Percentiles rank a stretch among this genome's conserved stretches.
Conservation (phyloP, 345 rosid species). For the Garcia nutans region DNA sequence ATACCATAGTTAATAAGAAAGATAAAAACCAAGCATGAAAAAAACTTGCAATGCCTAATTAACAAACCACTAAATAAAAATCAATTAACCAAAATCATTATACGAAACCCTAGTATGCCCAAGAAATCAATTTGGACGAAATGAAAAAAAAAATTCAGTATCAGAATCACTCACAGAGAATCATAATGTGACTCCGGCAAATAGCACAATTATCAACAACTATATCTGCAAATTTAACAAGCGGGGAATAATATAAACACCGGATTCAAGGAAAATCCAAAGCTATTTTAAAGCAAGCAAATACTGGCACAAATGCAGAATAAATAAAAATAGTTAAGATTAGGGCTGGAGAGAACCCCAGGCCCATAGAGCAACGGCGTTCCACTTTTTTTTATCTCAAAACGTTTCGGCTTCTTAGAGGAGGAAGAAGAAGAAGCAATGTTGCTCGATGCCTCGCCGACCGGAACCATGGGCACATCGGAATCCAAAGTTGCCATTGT, state of each 20-base stretch:
- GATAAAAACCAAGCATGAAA: neutral
- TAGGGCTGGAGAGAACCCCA: conserved; percentile 62
- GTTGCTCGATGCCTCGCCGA: conserved; percentile 62
- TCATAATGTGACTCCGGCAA: conserved; percentile 94
- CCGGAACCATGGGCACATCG: conserved; percentile 79
- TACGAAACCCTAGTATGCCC: neutral
- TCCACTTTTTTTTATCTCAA: conserved; percentile 95
- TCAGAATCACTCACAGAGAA: conserved; percentile 61
- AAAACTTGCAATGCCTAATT: conserved; percentile 82
- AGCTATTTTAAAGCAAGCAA: neutral
- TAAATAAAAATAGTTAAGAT: neutral
- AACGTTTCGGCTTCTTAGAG: conserved; percentile 70
- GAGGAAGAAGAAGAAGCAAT: conserved; percentile 47
- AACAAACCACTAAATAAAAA: neutral
- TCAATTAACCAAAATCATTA: neutral
- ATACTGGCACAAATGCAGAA: neutral
- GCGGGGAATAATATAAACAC: conserved; percentile 6
- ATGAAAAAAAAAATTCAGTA: too few species aligned
- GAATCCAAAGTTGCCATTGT: conserved; percentile 74
- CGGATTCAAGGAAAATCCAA: neutral
- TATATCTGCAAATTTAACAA: conserved; percentile 54
- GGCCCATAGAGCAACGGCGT: conserved; percentile 92
- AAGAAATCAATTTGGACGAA: neutral
- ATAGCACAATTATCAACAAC: conserved; percentile 98
- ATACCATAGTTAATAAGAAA: neutral